Evolutionary conservation across 257 asterid species (phyloP), one percentile per base, ranked within the genome.

Genomic region (Scutellaria barbata): DNA sequence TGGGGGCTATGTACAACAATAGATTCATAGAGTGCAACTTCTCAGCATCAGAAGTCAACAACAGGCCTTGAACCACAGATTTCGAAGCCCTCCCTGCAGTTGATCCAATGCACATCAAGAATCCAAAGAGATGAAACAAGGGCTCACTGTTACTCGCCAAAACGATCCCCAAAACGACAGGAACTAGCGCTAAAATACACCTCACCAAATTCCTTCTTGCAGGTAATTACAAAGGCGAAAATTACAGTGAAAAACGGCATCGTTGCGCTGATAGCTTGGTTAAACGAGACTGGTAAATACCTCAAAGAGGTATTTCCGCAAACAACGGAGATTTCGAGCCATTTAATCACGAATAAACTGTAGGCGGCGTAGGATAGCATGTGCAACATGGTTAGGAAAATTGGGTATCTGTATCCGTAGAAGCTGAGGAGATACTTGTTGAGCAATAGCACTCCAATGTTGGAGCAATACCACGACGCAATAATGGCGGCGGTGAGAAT

Each of bases 121-220:
- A 95, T 35, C 99, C 99, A 13, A 95, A 92, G 3, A 92, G 84
- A 71, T 89, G 96, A 66, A 95, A 89, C 63, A 84, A 20, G 2
- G 99, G 99, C 81, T 95, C 99, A 25, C 98, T 92, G 58, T 92
- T 95, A 37, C 96, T 95, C 10, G 99, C 97, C 79, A 95, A 60
- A 5, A 92, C 98, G 40, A 95, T 95, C 56, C 99, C 98, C 12
- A 95, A 68, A 35, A 92, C 99, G 39, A 95, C 98, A 4, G 99
- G 99, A 1, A 95, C 79, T 5, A 95, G 93, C 0, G 99, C 98
- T 2, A 88, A 37, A n/a, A 66, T 95, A 95, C 20, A 92, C 98
- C 89, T 92, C 95, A 0, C 88, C 93, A 2, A 97, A 78, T 62
- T 95, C 99, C 68, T 84, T 92, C 75, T 86, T 87, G 59, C 87